Evolutionary conservation across 31 red algal genomes (phyloP).

Genomic region (Odonthalia washingtoniensis): DNA sequence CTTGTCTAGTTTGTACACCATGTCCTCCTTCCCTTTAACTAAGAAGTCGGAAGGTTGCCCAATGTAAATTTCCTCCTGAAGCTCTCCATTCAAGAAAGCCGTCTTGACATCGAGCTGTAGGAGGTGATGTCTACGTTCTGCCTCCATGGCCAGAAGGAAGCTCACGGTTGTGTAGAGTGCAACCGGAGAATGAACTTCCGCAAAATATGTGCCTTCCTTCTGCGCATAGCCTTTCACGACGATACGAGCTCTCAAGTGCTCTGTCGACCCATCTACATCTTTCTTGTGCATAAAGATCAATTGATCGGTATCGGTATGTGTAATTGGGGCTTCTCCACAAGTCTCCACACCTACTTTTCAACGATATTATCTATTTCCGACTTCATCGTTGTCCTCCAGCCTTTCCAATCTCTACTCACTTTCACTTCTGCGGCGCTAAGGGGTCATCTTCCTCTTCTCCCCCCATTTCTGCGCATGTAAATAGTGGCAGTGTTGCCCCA

Average conservation of each 20-base stretch:
- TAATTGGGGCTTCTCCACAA: too few species aligned
- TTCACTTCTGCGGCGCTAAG: too few species aligned
- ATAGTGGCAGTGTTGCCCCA: too few species aligned
- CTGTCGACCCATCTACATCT: too few species aligned
- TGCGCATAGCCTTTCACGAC: conserved; percentile 55
- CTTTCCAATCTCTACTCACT: too few species aligned
- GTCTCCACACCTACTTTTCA: too few species aligned
- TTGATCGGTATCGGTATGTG: too few species aligned
- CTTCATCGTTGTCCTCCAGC: too few species aligned
- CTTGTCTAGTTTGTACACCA: conserved; percentile 9
- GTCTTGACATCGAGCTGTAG: conserved; percentile 38
- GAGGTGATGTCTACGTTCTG: background rate
- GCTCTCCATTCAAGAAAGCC: conserved; percentile 45
- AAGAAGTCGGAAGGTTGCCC: conserved; percentile 35
- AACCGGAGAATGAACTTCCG: conserved; percentile 37
- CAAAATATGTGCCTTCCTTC: conserved; percentile 31
- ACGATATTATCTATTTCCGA: too few species aligned
- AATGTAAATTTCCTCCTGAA: conserved; percentile 60
- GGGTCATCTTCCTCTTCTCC: too few species aligned
- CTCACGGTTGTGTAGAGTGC: conserved; percentile 35
- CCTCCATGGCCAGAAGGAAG: background rate
- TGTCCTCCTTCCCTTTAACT: background rate
- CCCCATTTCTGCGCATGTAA: too few species aligned
- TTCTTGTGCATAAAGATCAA: too few species aligned
- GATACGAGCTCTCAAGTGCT: conserved; percentile 33